Base-by-base conservation (phyloP, 352 stramenopile genomes). In the Phytophthora tentaculata region DNA sequence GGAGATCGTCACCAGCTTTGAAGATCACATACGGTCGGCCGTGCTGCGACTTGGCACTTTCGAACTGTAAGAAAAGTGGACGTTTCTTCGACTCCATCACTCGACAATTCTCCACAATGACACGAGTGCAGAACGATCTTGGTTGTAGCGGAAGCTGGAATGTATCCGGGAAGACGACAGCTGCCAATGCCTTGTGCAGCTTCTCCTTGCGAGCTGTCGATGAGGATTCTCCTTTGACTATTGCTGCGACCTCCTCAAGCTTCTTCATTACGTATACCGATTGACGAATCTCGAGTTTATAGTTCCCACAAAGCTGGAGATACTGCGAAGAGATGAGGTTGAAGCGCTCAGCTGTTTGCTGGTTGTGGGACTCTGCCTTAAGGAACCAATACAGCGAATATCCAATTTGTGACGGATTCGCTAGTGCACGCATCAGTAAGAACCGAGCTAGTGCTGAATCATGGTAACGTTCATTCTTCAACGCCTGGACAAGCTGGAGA, bases 81-180 rank as follows among this genome's bases (percentile, higher is more conserved):
- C 90, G 80, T 68, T 98, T 98, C 69, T 98, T 98, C 17, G 84
- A 97, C 64, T 95, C 92, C 95, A 98, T 98, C 32, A 98, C 93
- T 14, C 85, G 80, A 65, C 92, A 98, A 56, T 89, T 90, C 3
- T 89, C 75, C 5, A 93, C 69, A 43, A 94, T 82, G 26, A 98
- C 77, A 0, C 56, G 66, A 24, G 61, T 92, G 69, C 89, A 96
- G 59, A 91, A 95, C 16, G 91, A 88, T 28, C 84, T 77, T 13
- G 92, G 90, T 37, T 96, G 89, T 7, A 98, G 61, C 3, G 93
- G 93, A 1, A 98, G 76, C 78, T 96, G 91, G 50, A 98, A 98
- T 0, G 86, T 92, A 8, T 93, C 80, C 6, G 92, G 91, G 2
- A 97, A 67, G 12, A 92, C 71, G 2, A 83, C 77, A 2, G 73